Conservation (phyloP, 1,284 basidiomycete genomes). For the Ganoderma leucocontextum region DNA sequence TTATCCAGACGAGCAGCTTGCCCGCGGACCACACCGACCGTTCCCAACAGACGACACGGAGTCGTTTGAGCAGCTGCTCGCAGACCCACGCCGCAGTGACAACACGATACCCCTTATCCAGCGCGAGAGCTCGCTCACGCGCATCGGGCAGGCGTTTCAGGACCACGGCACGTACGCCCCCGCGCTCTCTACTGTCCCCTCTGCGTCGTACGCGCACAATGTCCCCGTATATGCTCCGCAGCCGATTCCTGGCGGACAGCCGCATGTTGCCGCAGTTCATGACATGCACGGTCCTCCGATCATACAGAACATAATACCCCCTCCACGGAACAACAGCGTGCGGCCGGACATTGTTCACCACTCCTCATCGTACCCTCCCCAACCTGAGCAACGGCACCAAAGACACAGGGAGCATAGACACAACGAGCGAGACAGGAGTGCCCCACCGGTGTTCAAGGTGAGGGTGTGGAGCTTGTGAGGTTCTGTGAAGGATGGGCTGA, state of each 20-base stretch:
- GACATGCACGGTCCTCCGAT: constrained; percentile 32
- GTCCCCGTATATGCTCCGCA: constrained; percentile 33
- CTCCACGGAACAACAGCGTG: constrained; percentile 26
- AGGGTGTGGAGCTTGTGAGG: background rate
- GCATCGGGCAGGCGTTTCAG: constrained; percentile 42
- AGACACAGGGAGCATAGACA: constrained; percentile 23
- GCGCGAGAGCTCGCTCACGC: constrained; percentile 41
- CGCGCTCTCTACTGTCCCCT: constrained; percentile 37
- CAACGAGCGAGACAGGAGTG: constrained; percentile 28
- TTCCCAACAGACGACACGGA: constrained; percentile 33
- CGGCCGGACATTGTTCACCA: constrained; percentile 35
- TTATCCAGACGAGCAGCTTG: constrained; percentile 31
- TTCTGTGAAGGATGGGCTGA: background rate
- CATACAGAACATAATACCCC: constrained; percentile 23
- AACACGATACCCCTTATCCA: constrained; percentile 41
- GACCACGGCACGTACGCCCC: constrained; percentile 37
- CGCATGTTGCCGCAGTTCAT: constrained; percentile 31
- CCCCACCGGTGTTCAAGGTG: constrained; percentile 23
- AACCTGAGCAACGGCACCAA: constrained; percentile 21
- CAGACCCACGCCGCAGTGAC: constrained; percentile 27
- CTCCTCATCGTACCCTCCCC: constrained; percentile 28
- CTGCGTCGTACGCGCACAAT: constrained; percentile 34
- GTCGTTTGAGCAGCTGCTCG: constrained; percentile 36
- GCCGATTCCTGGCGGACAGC: constrained; percentile 19
- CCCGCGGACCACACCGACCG: constrained; percentile 11